phyloP scores from a whole-genome alignment of 2,329 filamentous ascomycete species.

The Botrytis byssoidea region DNA sequence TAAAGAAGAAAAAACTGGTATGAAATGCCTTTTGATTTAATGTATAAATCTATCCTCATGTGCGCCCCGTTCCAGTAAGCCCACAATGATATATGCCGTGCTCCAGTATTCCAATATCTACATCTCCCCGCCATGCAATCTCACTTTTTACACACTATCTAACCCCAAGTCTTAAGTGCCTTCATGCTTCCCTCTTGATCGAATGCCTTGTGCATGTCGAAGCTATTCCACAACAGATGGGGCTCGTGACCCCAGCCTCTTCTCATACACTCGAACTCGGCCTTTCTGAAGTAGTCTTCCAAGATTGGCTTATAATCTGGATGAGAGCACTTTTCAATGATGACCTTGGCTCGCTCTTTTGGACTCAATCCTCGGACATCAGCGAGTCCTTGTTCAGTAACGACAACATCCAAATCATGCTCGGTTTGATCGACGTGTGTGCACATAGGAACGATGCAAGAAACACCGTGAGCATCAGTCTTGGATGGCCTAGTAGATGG shows the following conservation, averaged over 20 bases:
- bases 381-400: conserved; percentile 73
- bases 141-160: conserved; percentile 6
- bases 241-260: conserved; percentile 92
- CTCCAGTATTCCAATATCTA: conserved; percentile 1
- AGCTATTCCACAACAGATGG: conserved; percentile 79
- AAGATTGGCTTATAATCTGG: conserved; percentile 82
- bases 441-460: conserved; percentile 90
- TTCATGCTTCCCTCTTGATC: conserved; percentile 81
- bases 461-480: conserved; percentile 77
- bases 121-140: not conserved
- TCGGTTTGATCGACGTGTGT: conserved; percentile 92
- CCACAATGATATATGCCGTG: not conserved
- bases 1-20: not conserved
- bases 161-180: conserved; percentile 39
- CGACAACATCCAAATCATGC: conserved; percentile 86
- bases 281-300: conserved; percentile 78
- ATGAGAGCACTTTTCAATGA: conserved; percentile 84
- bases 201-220: conserved; percentile 86
- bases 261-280: conserved; percentile 79
- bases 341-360: conserved; percentile 75
- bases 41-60: not conserved
- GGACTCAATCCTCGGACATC: conserved; percentile 81
- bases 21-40: not conserved
- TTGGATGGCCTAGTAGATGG: conserved; percentile 78
- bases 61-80: conserved; percentile 9